phyloP scores from a whole-genome alignment of 1,284 basidiomycete species.

The Cystobasidium pallidum region DNA sequence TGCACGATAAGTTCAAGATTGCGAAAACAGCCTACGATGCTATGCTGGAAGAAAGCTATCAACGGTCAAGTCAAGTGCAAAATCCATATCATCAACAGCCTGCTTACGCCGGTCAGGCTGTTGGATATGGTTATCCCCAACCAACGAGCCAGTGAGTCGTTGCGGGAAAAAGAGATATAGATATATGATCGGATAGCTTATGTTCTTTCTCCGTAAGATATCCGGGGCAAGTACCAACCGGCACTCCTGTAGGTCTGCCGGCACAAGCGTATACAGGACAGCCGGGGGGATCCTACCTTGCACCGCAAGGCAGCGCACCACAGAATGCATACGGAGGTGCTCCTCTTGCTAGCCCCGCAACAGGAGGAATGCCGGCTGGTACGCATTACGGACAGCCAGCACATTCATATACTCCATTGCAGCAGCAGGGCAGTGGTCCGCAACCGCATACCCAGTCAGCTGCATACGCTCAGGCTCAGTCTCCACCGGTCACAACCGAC shows the following conservation, averaged over 20 bases:
- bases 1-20: conserved; percentile 52
- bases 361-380: background rate
- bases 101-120: conserved; percentile 16
- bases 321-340: background rate
- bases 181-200: background rate
- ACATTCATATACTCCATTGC: conserved; percentile 20
- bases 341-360: background rate
- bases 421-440: conserved; percentile 7
- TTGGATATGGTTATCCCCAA: background rate
- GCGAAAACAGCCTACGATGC: conserved; percentile 53
- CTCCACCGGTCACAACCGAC: background rate
- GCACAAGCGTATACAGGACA: conserved; percentile 4
- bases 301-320: background rate
- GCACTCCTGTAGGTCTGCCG: background rate
- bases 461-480: background rate
- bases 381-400: background rate
- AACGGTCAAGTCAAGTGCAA: conserved; percentile 36
- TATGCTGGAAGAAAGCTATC: conserved; percentile 47
- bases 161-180: background rate
- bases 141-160: conserved; percentile 20
- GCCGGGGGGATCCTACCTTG: conserved; percentile 3
- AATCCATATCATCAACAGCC: conserved; percentile 11
- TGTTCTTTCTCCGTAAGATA: background rate
- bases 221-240: conserved; percentile 8
- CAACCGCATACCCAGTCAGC: background rate